These are phyloP conservation scores for Neofusicoccum cordaticola DNA, from an alignment of 2,329 filamentous ascomycete species.

Conservation along the genomic window DNA sequence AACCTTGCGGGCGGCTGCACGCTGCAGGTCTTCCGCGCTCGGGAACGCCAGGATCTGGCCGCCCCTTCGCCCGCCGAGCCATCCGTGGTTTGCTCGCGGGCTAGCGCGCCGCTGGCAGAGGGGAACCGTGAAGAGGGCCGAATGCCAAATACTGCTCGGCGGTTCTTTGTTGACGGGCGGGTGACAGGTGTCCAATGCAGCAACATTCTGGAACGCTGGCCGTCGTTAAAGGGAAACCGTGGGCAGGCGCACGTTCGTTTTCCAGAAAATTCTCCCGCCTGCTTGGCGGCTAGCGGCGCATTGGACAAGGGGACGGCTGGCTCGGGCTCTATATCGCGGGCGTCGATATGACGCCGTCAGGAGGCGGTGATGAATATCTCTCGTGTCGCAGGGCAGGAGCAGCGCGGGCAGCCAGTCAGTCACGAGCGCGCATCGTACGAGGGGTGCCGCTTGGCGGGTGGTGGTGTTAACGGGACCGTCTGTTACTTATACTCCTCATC, in stretches of 20 bases:
- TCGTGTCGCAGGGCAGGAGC: background rate
- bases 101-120: conserved; percentile 7
- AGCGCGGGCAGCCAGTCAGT: background rate
- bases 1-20: conserved; percentile 15
- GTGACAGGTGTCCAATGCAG: conserved; percentile 11
- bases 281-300: conserved; percentile 7
- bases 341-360: conserved; percentile 5
- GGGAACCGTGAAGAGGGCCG: conserved; percentile 2
- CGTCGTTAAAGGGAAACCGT: conserved; percentile 14
- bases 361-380: conserved; percentile 4
- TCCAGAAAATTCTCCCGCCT: conserved; percentile 18
- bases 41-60: conserved; percentile 18
- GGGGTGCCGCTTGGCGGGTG: background rate
- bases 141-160: background rate
- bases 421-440: conserved; percentile 6
- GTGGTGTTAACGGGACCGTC: background rate
- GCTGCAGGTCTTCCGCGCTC: conserved; percentile 17
- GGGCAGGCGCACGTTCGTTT: conserved; percentile 16
- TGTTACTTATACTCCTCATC: conserved; percentile 10
- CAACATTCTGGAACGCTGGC: conserved; percentile 15
- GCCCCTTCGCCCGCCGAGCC: conserved; percentile 14
- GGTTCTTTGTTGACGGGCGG: background rate
- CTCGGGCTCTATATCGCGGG: conserved; percentile 3
- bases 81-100: conserved; percentile 13
- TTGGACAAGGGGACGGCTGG: conserved; percentile 8